phyloP scores from a whole-genome alignment of 495 filamentous ascomycete genomes.

The Aspergillus baeticus region DNA sequence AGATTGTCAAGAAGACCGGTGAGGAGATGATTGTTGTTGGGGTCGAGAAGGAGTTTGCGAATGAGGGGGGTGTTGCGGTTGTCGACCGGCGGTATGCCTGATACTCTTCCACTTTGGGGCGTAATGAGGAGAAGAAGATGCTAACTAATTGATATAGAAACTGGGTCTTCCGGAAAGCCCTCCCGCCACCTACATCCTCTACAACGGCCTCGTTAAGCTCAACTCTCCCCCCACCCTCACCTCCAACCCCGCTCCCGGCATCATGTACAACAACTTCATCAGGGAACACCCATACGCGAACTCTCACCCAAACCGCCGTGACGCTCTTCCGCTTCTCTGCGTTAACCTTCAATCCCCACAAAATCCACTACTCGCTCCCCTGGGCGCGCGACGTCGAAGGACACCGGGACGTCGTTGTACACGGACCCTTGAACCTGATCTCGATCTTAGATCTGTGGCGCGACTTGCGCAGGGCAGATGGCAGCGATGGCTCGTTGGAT shows the following conservation, averaged over 20 bases:
- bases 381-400: slow-evolving; percentile 61
- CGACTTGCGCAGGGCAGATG: slow-evolving; percentile 31
- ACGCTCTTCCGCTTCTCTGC: slow-evolving; percentile 71
- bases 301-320: slow-evolving; percentile 52
- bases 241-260: slow-evolving; percentile 24
- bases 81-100: slow-evolving; percentile 50
- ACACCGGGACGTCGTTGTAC: slow-evolving; percentile 59
- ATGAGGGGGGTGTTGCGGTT: slow-evolving; percentile 49
- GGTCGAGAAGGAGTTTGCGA: slow-evolving; percentile 59
- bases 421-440: slow-evolving; percentile 63
- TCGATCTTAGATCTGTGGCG: slow-evolving; percentile 65
- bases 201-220: neutral
- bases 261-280: slow-evolving; percentile 25
- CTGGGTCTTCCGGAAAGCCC: slow-evolving; percentile 58
- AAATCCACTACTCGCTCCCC: slow-evolving; percentile 64
- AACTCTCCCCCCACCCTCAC: slow-evolving; percentile 10
- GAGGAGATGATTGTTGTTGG: slow-evolving; percentile 66
- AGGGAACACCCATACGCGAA: slow-evolving; percentile 35
- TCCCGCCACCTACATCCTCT: slow-evolving; percentile 20
- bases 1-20: slow-evolving; percentile 51
- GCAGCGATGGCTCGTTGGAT: slow-evolving; percentile 7
- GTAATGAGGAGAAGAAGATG: neutral
- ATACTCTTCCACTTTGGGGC: neutral
- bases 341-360: slow-evolving; percentile 70
- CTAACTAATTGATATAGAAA: slow-evolving; percentile 35